phyloP scores from a whole-genome alignment of 805 yeast species.

The Peterozyma xylosa region DNA sequence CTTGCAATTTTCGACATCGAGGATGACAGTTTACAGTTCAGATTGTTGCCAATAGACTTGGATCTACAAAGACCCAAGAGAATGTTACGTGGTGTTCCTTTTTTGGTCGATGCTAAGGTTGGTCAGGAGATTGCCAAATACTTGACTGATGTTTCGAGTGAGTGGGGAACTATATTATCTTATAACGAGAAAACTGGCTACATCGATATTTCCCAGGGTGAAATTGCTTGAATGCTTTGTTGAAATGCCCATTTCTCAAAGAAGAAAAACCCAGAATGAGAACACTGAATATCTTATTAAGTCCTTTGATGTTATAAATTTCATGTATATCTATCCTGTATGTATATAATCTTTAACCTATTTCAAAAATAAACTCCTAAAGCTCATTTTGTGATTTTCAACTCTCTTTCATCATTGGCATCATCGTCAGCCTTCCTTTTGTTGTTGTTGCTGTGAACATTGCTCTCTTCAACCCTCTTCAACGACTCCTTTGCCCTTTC shows the following conservation, averaged over 20 bases:
- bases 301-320: too few relatives aligned
- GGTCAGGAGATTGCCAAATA: conserved; percentile 17
- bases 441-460: too few relatives aligned
- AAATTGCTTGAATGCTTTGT: too few relatives aligned
- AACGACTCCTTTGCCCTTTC: conserved; percentile 19
- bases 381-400: too few relatives aligned
- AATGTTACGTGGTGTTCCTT: conserved; percentile 19
- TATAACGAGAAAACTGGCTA: conserved; percentile 16
- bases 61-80: conserved; percentile 16
- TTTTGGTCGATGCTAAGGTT: conserved; percentile 15
- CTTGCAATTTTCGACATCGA: conserved; percentile 17
- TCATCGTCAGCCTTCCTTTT: too few relatives aligned
- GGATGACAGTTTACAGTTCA: conserved; percentile 12
- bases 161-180: conserved; percentile 17
- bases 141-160: conserved; percentile 14
- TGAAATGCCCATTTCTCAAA: too few relatives aligned
- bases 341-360: too few relatives aligned
- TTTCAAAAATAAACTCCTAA: too few relatives aligned
- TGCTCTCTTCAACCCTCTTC: conserved; percentile 3
- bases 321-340: too few relatives aligned
- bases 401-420: too few relatives aligned
- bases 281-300: too few relatives aligned
- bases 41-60: conserved; percentile 18
- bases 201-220: conserved; percentile 8
- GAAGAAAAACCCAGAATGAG: too few relatives aligned